Evolutionary conservation across 352 stramenopile genomes (phyloP).

Genomic region (Phytophthora pluvialis): DNA sequence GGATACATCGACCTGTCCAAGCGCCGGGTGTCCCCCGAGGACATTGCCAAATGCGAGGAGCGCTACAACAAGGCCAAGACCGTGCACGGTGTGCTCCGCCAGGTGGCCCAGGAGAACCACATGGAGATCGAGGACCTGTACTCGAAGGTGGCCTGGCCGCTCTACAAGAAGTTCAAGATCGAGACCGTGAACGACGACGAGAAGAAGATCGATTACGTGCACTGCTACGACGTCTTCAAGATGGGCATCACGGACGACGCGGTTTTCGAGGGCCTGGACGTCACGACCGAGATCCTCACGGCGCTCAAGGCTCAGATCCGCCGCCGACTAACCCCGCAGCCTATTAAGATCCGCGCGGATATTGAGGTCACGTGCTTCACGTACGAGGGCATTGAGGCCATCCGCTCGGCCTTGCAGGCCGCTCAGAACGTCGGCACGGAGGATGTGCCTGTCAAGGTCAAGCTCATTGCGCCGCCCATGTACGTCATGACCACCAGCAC

Average conservation of each 20-base stretch:
- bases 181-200: constrained; percentile 79
- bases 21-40: constrained; percentile 98
- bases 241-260: constrained; percentile 93
- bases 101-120: constrained; percentile 84
- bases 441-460: constrained; percentile 97
- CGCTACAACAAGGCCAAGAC: constrained; percentile 99
- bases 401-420: constrained; percentile 96
- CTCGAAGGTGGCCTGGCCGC: constrained; percentile 96
- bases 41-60: constrained; percentile 99
- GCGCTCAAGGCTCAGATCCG: constrained; percentile 97
- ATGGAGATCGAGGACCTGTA: constrained; percentile 85
- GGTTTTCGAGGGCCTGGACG: constrained; percentile 92
- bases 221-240: constrained; percentile 99
- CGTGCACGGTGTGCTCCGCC: constrained; percentile 95
- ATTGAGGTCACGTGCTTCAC: constrained; percentile 99
- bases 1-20: constrained; percentile 99
- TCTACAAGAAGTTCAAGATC: constrained; percentile 98
- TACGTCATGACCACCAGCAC: constrained; percentile 99
- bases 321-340: constrained; percentile 96
- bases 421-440: constrained; percentile 87
- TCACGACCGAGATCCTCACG: constrained; percentile 86
- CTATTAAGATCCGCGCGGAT: constrained; percentile 99
- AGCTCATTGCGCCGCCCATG: constrained; percentile 98
- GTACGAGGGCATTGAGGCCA: constrained; percentile 99
- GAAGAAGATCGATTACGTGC: constrained; percentile 94